These are phyloP conservation scores for Boechera divaricarpa DNA, from an alignment of 345 rosid species.

Conservation along the genomic window DNA sequence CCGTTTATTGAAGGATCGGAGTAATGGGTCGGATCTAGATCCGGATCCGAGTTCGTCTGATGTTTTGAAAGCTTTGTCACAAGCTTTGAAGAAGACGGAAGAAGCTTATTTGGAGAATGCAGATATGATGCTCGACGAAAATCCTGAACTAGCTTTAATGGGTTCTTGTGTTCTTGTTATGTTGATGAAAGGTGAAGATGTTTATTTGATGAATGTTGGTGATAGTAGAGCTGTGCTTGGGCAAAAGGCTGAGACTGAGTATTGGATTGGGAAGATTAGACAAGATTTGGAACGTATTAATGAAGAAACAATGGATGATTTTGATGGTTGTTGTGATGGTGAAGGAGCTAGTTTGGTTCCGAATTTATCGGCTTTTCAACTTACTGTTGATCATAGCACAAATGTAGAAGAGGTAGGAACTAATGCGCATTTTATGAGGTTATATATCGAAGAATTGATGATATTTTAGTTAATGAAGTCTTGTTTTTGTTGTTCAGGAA, in stretches of 20 bases:
- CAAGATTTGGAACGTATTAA: slow-evolving; percentile 91
- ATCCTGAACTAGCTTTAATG: slow-evolving; percentile 93
- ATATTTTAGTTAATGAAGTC: background rate
- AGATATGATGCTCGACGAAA: slow-evolving; percentile 82
- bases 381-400: slow-evolving; percentile 90
- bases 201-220: slow-evolving; percentile 93
- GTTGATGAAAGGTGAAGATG: slow-evolving; percentile 97
- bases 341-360: slow-evolving; percentile 48
- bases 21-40: slow-evolving; percentile 37
- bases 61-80: slow-evolving; percentile 80
- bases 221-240: slow-evolving; percentile 94
- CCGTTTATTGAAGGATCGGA: slow-evolving; percentile 60
- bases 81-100: slow-evolving; percentile 88
- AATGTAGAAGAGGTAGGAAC: slow-evolving; percentile 72
- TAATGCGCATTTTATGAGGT: background rate
- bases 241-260: slow-evolving; percentile 71
- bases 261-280: slow-evolving; percentile 67
- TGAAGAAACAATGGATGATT: slow-evolving; percentile 87
- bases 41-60: slow-evolving; percentile 63
- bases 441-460: background rate
- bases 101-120: slow-evolving; percentile 79
- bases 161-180: slow-evolving; percentile 95
- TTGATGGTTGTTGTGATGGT: slow-evolving; percentile 57
- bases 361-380: slow-evolving; percentile 66
- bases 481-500: slow-evolving; percentile 60